phyloP scores from a whole-genome alignment of 257 asterid species.

The Knoxia roxburghii region DNA sequence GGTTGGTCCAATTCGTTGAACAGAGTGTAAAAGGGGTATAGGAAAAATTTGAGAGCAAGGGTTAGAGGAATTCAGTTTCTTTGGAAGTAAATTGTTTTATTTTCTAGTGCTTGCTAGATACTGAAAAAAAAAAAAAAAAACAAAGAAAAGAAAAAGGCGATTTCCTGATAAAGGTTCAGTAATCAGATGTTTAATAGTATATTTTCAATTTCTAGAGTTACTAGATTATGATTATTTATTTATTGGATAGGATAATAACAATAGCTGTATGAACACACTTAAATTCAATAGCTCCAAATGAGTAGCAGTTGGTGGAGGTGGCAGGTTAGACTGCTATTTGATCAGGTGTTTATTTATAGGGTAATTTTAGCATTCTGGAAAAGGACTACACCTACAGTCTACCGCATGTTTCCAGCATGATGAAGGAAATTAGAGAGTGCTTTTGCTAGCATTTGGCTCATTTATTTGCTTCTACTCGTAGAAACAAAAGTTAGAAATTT shows the following conservation, averaged over 20 bases:
- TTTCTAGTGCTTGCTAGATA: neutral
- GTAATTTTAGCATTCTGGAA: neutral
- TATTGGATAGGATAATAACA: neutral
- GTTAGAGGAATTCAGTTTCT: neutral
- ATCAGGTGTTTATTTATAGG: neutral
- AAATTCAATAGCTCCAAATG: too few relatives aligned
- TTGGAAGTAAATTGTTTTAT: neutral
- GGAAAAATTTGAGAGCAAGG: neutral
- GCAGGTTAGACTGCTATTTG: neutral
- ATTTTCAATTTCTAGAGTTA: neutral
- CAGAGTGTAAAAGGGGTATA: neutral
- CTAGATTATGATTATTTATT: neutral
- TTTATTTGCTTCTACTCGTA: neutral
- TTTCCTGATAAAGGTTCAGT: neutral
- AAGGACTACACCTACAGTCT: neutral
- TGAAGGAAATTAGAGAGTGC: neutral
- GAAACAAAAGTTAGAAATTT: neutral
- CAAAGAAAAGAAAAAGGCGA: neutral
- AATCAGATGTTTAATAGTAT: neutral
- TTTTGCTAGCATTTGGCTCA: neutral
- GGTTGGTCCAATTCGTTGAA: neutral
- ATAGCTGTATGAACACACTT: neutral
- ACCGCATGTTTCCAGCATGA: neutral
- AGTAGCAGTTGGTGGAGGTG: neutral
- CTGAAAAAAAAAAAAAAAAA: too few relatives aligned